Base-by-base conservation (phyloP, 2,329 filamentous ascomycete genomes). In the Fusarium sp. region DNA sequence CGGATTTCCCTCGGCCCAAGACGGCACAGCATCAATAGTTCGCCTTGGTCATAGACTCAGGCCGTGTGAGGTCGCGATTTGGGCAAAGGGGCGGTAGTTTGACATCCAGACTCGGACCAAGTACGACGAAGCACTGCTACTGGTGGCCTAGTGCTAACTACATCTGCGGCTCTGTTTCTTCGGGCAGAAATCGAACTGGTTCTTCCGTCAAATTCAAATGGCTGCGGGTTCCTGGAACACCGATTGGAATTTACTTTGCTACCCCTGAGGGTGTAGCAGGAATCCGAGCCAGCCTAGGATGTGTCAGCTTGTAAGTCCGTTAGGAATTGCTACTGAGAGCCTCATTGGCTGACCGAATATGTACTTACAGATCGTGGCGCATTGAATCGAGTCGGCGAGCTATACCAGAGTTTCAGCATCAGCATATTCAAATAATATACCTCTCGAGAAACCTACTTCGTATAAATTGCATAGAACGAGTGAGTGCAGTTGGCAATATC, bases 121-220 rank as follows among this genome's bases (percentile, higher is more conserved):
- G n/a, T 56, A 15, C 8, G n/a, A 3, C 10, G 20, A 35, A 43
- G n/a, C 5, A 6, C 24, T 7, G 13, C 9, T 35, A 24, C 22
- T 19, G 19, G 20, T 2, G 24, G 4, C 2, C 1, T 28, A 11
- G 3, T 10, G 4, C 32, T n/a, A 17, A 8, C 11, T 3, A 6
- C 6, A 43, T 7, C 6, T 19, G 0, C 6, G 6, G 5, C 1
- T 0, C 6, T 10, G 17, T 37, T n/a, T 10, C 1, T 7, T 4
- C 5, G 13, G 2, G 26, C 13, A 13, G 11, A 8, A 5, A 7
- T 2, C 20, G 22, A 8, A 26, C 20, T 8, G 11, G 13, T 4
- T 15, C 5, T 2, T 37, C 11, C n/a, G 17, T 20, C 20, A 1
- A 13, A 28, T 32, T 7, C 19, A 17, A 9, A n/a, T 1, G 11